Conservation (phyloP, 2,329 filamentous ascomycete species). For the Camillea tinctor region DNA sequence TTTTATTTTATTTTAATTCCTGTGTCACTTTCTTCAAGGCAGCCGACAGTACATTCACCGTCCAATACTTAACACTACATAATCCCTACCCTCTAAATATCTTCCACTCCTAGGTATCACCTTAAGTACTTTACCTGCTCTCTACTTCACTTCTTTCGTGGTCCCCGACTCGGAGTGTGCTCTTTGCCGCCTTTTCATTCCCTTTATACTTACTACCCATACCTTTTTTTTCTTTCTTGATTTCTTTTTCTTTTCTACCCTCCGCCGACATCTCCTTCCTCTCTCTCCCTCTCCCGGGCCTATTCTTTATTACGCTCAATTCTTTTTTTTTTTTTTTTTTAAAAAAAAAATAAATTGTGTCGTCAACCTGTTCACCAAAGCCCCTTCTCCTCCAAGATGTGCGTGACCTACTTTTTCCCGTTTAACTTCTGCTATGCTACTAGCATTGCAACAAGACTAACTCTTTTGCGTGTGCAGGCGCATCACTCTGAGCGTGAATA, state of each 20-base stretch:
- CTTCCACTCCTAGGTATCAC: neutral
- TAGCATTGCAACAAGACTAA: slow-evolving; percentile 4
- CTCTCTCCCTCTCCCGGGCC: no score
- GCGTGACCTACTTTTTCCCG: no score
- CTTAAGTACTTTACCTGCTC: neutral
- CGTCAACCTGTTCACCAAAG: neutral
- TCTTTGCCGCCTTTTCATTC: neutral
- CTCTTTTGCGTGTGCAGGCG: slow-evolving; percentile 50
- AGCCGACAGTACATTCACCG: neutral
- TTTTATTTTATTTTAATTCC: neutral
- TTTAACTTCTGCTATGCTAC: neutral
- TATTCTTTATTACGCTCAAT: neutral
- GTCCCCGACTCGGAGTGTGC: no score
- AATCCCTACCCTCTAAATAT: neutral
- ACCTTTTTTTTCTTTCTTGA: neutral
- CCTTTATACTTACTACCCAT: neutral
- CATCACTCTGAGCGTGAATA: slow-evolving; percentile 72
- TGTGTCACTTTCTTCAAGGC: neutral
- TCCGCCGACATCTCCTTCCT: neutral
- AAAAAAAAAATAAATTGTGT: no score
- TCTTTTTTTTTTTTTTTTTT: no score
- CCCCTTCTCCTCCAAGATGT: neutral
- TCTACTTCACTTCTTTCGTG: no score
- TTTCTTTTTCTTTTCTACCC: neutral
- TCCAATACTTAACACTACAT: neutral